These are phyloP conservation scores for Diplodia scrobiculata DNA, from an alignment of 2,329 filamentous ascomycete species.

Conservation along the genomic window DNA sequence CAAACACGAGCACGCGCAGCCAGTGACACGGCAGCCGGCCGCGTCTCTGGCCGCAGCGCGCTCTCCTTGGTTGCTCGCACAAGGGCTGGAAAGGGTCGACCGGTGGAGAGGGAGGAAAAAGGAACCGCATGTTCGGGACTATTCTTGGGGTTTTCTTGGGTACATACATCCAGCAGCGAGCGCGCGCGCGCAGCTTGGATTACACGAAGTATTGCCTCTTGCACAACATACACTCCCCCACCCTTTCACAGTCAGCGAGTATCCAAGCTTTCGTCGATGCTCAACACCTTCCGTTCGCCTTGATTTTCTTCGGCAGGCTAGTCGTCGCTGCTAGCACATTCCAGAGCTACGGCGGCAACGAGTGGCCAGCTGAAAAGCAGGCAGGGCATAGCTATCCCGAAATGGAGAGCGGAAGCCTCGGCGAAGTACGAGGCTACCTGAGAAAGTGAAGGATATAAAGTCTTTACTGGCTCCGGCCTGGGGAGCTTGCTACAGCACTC, in stretches of 20 bases:
- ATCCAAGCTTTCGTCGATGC: background rate
- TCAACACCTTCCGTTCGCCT: conserved; percentile 1
- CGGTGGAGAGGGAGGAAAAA: background rate
- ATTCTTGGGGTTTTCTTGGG: background rate
- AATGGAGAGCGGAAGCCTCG: background rate
- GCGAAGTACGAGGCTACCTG: background rate
- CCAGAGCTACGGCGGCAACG: background rate
- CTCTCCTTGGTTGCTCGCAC: background rate
- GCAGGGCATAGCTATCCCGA: background rate
- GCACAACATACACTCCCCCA: conserved; percentile 1
- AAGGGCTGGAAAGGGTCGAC: background rate
- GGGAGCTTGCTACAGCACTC: background rate
- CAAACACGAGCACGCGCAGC: conserved; percentile 15
- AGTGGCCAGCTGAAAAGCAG: background rate
- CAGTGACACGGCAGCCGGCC: conserved; percentile 7
- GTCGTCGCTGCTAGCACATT: conserved; percentile 1
- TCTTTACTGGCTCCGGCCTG: background rate
- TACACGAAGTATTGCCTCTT: conserved; percentile 13
- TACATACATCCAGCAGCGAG: background rate
- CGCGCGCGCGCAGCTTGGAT: background rate
- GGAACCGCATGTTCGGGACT: conserved; percentile 1
- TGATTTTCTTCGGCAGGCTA: background rate
- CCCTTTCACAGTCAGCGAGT: background rate
- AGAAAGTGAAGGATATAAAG: background rate
- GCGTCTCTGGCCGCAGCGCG: background rate